Conservation (phyloP, 1,284 basidiomycete species). For the Taiwanofungus camphoratus region DNA sequence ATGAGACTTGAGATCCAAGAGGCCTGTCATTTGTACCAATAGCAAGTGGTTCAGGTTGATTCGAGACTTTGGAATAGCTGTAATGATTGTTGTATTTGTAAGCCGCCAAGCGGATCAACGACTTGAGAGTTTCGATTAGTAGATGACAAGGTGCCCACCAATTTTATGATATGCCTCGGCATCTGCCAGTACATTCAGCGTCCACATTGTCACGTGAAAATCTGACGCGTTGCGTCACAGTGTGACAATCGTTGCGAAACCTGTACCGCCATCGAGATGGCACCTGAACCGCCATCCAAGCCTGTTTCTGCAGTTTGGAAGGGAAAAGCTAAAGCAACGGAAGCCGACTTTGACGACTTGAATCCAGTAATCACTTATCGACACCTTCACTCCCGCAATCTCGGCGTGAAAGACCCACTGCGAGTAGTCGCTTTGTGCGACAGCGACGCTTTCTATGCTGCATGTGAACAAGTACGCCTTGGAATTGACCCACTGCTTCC, state of each 20-base stretch:
- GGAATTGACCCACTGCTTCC: conserved; percentile 71
- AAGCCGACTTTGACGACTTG: conserved; percentile 48
- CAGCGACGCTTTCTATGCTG: conserved; percentile 89
- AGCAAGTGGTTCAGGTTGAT: too few relatives aligned
- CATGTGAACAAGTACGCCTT: conserved; percentile 85
- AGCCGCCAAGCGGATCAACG: too few relatives aligned
- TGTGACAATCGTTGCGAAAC: background rate
- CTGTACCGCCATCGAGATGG: background rate
- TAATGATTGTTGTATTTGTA: too few relatives aligned
- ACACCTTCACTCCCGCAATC: conserved; percentile 57
- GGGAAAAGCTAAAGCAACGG: conserved; percentile 45
- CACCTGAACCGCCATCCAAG: background rate
- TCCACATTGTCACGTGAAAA: background rate
- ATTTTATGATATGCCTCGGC: too few relatives aligned
- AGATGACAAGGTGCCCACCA: too few relatives aligned
- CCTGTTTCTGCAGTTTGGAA: conserved; percentile 29
- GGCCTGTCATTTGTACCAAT: too few relatives aligned
- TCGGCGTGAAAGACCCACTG: conserved; percentile 64
- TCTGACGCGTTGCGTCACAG: background rate
- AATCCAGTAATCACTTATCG: conserved; percentile 67
- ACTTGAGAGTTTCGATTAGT: too few relatives aligned
- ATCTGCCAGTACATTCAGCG: too few relatives aligned
- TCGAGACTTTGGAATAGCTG: too few relatives aligned
- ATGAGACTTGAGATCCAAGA: too few relatives aligned
- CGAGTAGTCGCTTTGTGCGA: conserved; percentile 88